Base-by-base conservation (phyloP, 2,329 filamentous ascomycete genomes). In the Phaeoacremonium minimum region DNA sequence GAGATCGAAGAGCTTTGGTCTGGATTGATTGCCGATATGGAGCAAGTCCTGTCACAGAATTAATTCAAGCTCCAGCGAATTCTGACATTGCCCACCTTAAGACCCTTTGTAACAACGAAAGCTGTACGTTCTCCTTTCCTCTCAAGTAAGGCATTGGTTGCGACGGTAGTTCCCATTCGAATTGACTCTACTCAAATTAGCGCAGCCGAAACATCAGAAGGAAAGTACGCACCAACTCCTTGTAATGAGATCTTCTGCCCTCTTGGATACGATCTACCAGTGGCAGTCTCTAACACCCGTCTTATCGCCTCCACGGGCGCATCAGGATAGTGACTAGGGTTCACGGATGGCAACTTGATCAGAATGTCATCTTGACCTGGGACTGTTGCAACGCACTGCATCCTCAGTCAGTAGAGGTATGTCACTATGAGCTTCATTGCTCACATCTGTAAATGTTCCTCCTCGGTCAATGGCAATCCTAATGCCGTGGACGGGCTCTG, bases 131-230 rank as follows among this genome's bases (percentile, higher is more conserved):
- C 78, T 15, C 80, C 80, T 52, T 83, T 83, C 17, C 80, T 59
- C 50, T 84, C 80, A 4, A 85, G 58, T 30, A 84, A 55, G 3
- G 80, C 80, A 57, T 84, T 84, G 2, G 80, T 84, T 3, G 80
- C 80, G 5, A 84, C 79, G 0, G 80, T 84, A 3, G 80, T 85
- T 13, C 80, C 80, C 79, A 83, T 84, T 15, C 80, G 73, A 52
- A 42, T 33, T 31, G 34, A 39, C 32, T 36, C 32, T 40, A 17
- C 2, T 4, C 18, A 33, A n/a, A 1, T 9, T 3, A n/a, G 22
- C n/a, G 22, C n/a, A 26, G 9, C 9, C n/a, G n/a, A n/a, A 9
- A 26, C 22, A 26, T 2, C 22, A 9, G 9, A 9, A 26, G 22
- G 9, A n/a, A 9, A 9, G 22, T 9, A 26, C 22, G 9, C n/a